These are phyloP conservation scores for Cucurbita moschata DNA, from an alignment of 306 rosid genomes.

Conservation along the genomic window DNA sequence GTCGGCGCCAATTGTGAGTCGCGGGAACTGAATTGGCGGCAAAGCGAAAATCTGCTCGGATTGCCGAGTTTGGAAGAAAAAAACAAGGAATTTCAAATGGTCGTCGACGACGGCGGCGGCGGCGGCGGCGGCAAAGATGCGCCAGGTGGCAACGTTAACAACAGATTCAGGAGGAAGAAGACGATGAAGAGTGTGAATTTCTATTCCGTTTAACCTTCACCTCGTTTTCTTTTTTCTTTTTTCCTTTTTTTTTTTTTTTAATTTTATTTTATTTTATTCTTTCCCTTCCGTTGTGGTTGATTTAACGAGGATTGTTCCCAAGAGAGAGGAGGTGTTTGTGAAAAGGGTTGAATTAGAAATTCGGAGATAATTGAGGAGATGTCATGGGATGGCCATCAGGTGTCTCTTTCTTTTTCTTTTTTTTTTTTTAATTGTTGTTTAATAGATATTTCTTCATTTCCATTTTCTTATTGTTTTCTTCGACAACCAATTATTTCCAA, in stretches of 20 bases:
- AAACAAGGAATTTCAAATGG: not conserved
- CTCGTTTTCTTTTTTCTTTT: slow-evolving; percentile 3
- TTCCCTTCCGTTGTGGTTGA: not conserved
- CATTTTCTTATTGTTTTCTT: not conserved
- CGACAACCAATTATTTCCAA: too few relatives aligned
- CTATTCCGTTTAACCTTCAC: slow-evolving; percentile 3
- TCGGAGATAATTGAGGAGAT: not conserved
- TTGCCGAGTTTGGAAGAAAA: slow-evolving; percentile 9
- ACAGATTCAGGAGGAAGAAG: slow-evolving; percentile 33
- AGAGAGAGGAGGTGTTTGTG: not conserved
- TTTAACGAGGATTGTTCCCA: not conserved
- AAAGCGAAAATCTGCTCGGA: slow-evolving; percentile 7
- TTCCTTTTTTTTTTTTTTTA: too few relatives aligned
- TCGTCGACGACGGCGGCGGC: slow-evolving; percentile 5
- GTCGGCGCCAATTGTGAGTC: slow-evolving; percentile 22
- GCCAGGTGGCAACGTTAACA: slow-evolving; percentile 28
- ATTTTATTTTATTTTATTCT: not conserved
- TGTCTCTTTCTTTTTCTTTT: not conserved
- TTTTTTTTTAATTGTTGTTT: not conserved
- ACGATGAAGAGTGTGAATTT: slow-evolving; percentile 15
- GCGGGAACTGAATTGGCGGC: slow-evolving; percentile 40
- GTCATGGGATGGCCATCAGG: not conserved
- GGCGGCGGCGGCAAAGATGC: slow-evolving; percentile 20
- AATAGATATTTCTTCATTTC: not conserved
- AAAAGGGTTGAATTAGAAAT: not conserved